A percentile compares a stretch with the other conserved stretches of the same genome.
Conservation (phyloP, 1,139 yeast genomes). For the Pichia sp. region DNA sequence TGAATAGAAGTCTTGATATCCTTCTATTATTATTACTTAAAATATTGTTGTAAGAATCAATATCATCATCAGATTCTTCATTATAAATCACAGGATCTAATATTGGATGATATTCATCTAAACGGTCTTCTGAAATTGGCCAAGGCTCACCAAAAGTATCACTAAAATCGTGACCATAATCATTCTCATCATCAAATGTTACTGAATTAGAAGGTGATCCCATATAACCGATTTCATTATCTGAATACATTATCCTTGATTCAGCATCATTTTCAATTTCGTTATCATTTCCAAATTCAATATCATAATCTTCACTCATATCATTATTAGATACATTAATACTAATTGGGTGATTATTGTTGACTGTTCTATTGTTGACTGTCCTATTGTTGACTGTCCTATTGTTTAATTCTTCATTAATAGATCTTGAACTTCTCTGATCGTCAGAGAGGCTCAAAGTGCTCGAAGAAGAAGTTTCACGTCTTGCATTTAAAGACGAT, state of each 20-base stretch:
- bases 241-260: background rate
- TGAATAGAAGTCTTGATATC: conserved; percentile 24
- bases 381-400: no score
- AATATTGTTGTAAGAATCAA: conserved; percentile 20
- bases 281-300: background rate
- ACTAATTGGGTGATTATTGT: no score
- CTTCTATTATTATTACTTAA: conserved; percentile 24
- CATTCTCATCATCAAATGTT: conserved; percentile 6
- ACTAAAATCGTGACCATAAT: conserved; percentile 8
- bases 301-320: no score
- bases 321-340: no score
- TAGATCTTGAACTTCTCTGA: no score
- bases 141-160: conserved; percentile 10
- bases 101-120: conserved; percentile 6
- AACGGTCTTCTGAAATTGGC: conserved; percentile 12
- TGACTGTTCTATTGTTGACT: no score
- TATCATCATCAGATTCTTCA: conserved; percentile 19
- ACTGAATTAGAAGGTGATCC: background rate
- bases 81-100: conserved; percentile 15
- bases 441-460: no score
- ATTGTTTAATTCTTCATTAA: no score
- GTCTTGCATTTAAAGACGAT: background rate
- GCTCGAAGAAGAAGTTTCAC: no score
- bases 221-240: background rate
- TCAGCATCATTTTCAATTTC: background rate